Evolutionary conservation across 306 rosid genomes (phyloP).

Genomic region (Benincasa hispida): DNA sequence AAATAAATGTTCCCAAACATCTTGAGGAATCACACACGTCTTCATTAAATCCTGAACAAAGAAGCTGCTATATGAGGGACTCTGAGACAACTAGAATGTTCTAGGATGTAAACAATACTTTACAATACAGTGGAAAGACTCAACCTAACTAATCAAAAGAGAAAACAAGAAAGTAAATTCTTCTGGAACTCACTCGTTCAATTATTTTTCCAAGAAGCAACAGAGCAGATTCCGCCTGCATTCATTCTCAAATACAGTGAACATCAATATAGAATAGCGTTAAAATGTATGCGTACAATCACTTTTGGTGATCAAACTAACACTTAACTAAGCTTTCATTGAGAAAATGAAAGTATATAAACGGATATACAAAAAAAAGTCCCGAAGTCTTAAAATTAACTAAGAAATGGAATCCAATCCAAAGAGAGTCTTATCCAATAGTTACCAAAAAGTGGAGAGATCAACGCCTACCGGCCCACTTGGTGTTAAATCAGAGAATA

Average conservation of each 20-base stretch:
- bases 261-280: not conserved
- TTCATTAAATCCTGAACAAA: conserved; percentile 46
- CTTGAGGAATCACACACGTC: conserved; percentile 61
- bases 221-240: conserved; percentile 83
- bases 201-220: conserved; percentile 68
- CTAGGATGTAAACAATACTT: not conserved
- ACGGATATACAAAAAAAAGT: no score
- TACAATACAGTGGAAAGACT: not conserved
- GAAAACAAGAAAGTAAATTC: not conserved
- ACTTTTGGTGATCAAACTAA: no score
- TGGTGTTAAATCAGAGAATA: no score
- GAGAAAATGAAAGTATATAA: no score
- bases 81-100: not conserved
- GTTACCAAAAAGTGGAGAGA: no score
- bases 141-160: not conserved
- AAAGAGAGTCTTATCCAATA: no score
- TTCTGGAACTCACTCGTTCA: conserved; percentile 49
- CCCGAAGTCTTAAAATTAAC: no score
- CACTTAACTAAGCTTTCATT: no score
- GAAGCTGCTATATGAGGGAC: conserved; percentile 21
- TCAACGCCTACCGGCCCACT: no score
- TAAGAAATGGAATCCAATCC: no score
- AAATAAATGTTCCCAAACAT: conserved; percentile 80
- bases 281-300: not conserved
- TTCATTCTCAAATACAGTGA: conserved; percentile 2